Conservation (phyloP, 495 filamentous ascomycete genomes). For the Chaetomium cochliodes region DNA sequence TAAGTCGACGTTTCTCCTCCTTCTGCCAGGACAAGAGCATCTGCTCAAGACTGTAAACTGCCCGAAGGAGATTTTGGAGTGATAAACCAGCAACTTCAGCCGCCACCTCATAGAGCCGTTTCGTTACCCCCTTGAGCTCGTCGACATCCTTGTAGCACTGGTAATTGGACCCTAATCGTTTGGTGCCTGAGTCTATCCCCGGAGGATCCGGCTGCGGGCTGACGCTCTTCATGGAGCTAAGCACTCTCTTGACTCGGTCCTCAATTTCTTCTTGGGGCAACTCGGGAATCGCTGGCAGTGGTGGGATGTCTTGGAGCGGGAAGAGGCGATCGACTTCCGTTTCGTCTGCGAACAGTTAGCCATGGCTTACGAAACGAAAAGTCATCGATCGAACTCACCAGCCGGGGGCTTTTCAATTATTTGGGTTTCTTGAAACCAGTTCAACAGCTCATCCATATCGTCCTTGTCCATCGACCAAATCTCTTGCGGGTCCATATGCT, state of each 20-base stretch:
- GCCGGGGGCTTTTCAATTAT: constrained; percentile 51
- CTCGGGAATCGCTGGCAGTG: constrained; percentile 31
- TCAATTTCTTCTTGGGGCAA: constrained; percentile 30
- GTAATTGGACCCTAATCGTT: constrained; percentile 27
- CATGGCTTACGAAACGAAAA: neutral
- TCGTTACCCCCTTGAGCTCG: constrained; percentile 28
- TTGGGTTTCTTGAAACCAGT: constrained; percentile 79
- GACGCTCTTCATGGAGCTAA: constrained; percentile 24
- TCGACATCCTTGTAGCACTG: constrained; percentile 20
- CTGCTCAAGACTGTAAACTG: constrained; percentile 30
- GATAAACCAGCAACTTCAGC: constrained; percentile 28
- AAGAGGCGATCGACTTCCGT: constrained; percentile 50
- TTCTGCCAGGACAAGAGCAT: constrained; percentile 24
- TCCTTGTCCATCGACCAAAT: constrained; percentile 63
- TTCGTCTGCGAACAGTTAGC: constrained; percentile 25
- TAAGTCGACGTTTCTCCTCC: constrained; percentile 23
- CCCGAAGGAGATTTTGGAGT: constrained; percentile 27
- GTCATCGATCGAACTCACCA: constrained; percentile 33
- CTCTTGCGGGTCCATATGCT: constrained; percentile 62
- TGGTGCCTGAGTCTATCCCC: neutral
- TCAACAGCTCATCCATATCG: constrained; percentile 78
- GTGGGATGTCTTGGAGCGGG: constrained; percentile 34
- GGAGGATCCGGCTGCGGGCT: constrained; percentile 10
- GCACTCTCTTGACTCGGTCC: constrained; percentile 29
- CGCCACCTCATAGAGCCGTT: constrained; percentile 31